phyloP scores from a whole-genome alignment of 2,329 filamentous ascomycete genomes.

The Hortaea werneckii region DNA sequence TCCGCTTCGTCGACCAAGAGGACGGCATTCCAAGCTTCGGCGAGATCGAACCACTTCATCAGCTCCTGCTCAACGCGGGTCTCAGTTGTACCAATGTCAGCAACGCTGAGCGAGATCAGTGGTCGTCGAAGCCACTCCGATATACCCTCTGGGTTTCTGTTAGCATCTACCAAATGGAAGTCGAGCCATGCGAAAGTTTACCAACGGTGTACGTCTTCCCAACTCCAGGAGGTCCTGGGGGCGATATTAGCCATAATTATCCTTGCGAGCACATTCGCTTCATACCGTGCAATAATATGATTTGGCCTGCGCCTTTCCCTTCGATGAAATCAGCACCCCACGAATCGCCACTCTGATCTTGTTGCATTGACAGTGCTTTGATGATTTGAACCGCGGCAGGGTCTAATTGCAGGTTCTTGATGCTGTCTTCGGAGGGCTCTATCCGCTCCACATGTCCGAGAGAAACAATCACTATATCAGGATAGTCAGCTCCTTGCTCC shows the following conservation, averaged over 20 bases:
- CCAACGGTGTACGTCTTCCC: conserved; percentile 23
- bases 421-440: no score
- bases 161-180: no score
- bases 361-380: no score
- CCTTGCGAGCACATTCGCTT: no score
- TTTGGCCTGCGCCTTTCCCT: conserved; percentile 25
- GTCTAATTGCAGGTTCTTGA: no score
- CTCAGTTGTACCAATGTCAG: conserved; percentile 10
- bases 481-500: no score
- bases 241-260: no score
- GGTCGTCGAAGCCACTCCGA: conserved; percentile 28
- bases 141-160: conserved; percentile 12
- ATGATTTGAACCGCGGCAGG: no score
- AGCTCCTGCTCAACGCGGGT: conserved; percentile 9
- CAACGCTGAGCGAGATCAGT: conserved; percentile 25
- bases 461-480: no score
- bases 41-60: conserved; percentile 31
- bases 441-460: no score
- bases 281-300: conserved; percentile 27
- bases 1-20: conserved; percentile 51
- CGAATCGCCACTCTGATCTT: no score
- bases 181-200: not conserved
- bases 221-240: no score
- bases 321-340: conserved; percentile 4
- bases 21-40: conserved; percentile 43